These are phyloP conservation scores for Brassica rapa DNA, from an alignment of 345 rosid species.

Conservation along the genomic window DNA sequence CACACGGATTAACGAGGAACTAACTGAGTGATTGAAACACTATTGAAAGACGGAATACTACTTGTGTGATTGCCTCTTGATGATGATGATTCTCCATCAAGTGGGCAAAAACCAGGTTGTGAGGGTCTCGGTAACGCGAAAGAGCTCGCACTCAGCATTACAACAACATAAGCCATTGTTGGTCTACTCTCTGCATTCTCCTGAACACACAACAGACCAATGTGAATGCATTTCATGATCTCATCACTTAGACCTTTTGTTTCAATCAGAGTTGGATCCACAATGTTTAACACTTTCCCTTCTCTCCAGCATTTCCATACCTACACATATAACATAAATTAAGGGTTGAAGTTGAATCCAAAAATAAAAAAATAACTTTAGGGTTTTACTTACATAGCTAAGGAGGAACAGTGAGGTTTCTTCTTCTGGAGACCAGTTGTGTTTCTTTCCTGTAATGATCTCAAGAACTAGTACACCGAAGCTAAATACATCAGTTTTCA, in stretches of 20 bases:
- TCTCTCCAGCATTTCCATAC: not conserved
- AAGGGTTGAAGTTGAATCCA: not conserved
- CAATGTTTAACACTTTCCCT: not conserved
- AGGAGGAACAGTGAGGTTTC: not conserved
- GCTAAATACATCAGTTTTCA: not conserved
- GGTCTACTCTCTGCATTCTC: slow-evolving; percentile 25
- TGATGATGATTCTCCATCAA: slow-evolving; percentile 1
- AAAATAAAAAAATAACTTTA: not conserved
- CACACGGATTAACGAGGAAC: not conserved
- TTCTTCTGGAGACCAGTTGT: not conserved
- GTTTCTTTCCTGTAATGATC: not conserved
- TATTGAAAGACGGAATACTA: not conserved
- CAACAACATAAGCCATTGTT: slow-evolving; percentile 34
- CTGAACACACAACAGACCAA: not conserved
- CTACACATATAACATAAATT: not conserved
- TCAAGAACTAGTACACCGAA: not conserved
- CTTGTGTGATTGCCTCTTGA: not conserved
- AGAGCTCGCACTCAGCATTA: slow-evolving; percentile 27
- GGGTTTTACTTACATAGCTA: not conserved
- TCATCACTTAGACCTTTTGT: not conserved
- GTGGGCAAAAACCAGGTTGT: slow-evolving; percentile 1
- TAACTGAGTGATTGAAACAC: not conserved
- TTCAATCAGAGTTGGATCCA: not conserved
- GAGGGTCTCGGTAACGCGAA: slow-evolving; percentile 8
- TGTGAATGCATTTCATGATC: not conserved